Evolutionary conservation across 2,329 filamentous ascomycete species (phyloP).

Genomic region (Epichloe sp.): DNA sequence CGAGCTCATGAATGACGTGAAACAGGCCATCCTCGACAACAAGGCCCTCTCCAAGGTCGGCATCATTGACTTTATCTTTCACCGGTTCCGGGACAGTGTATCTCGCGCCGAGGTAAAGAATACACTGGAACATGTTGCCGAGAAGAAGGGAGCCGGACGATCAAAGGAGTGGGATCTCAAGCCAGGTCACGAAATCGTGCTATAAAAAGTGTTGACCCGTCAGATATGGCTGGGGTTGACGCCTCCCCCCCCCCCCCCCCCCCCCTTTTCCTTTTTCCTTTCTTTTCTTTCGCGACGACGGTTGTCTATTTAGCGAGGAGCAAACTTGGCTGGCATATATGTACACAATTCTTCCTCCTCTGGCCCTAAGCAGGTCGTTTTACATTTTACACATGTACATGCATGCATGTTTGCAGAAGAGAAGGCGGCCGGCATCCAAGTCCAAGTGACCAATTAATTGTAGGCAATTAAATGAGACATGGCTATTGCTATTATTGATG

Average conservation of each 20-base stretch:
- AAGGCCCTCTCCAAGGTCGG: conserved; percentile 26
- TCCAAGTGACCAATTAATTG: not conserved
- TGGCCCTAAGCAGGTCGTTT: not conserved
- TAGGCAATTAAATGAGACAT: not conserved
- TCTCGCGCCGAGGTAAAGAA: conserved; percentile 29
- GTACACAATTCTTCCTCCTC: not conserved
- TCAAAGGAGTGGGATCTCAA: conserved; percentile 27
- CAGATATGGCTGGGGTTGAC: not conserved
- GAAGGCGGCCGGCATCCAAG: not conserved
- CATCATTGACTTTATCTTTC: conserved; percentile 27
- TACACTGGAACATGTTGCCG: conserved; percentile 26
- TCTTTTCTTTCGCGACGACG: not conserved
- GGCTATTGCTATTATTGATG: not conserved
- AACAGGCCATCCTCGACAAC: conserved; percentile 27
- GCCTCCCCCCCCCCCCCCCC: not conserved
- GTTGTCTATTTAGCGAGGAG: conserved; percentile 6
- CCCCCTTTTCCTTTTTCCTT: not conserved
- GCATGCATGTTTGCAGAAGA: not conserved
- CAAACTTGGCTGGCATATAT: conserved; percentile 3
- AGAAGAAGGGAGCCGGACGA: conserved; percentile 24
- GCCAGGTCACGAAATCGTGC: conserved; percentile 23
- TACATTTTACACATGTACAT: not conserved
- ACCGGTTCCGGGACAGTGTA: conserved; percentile 23
- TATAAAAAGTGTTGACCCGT: conserved; percentile 9
- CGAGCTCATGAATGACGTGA: conserved; percentile 28